These are phyloP conservation scores for Aegilops sharonensis DNA, from an alignment of 176 grass and related monocot genomes.

Conservation along the genomic window DNA sequence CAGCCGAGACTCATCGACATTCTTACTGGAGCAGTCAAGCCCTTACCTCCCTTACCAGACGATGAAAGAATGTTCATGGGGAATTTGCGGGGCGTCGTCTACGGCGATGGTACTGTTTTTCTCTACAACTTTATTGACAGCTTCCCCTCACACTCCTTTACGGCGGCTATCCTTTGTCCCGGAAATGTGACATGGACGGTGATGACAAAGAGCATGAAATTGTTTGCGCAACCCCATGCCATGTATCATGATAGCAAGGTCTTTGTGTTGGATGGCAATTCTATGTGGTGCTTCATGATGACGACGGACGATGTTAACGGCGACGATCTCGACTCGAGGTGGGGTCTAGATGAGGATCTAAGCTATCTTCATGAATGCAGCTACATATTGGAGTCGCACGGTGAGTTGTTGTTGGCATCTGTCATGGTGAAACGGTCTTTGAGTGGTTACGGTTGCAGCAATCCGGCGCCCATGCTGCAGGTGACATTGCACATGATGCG, in stretches of 20 bases:
- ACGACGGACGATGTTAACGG: neutral
- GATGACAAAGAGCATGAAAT: neutral
- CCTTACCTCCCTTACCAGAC: neutral
- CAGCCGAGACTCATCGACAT: neutral
- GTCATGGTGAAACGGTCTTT: neutral
- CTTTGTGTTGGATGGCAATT: neutral
- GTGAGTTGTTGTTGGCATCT: neutral
- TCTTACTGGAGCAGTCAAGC: neutral
- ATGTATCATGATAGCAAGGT: neutral
- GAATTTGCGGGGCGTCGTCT: neutral
- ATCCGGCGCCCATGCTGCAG: neutral
- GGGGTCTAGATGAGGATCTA: neutral
- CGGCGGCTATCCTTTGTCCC: neutral
- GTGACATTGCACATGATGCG: neutral
- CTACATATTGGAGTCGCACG: neutral
- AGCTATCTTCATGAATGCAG: neutral
- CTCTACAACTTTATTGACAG: neutral
- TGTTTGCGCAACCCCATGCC: neutral
- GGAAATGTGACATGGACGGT: neutral
- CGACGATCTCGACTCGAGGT: neutral
- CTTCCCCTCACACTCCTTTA: neutral
- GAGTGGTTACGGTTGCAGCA: neutral
- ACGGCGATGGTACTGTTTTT: neutral
- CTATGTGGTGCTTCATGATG: neutral
- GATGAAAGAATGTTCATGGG: neutral